Base-by-base conservation (phyloP, 352 stramenopile species). In the Aphanomyces euteiches region DNA sequence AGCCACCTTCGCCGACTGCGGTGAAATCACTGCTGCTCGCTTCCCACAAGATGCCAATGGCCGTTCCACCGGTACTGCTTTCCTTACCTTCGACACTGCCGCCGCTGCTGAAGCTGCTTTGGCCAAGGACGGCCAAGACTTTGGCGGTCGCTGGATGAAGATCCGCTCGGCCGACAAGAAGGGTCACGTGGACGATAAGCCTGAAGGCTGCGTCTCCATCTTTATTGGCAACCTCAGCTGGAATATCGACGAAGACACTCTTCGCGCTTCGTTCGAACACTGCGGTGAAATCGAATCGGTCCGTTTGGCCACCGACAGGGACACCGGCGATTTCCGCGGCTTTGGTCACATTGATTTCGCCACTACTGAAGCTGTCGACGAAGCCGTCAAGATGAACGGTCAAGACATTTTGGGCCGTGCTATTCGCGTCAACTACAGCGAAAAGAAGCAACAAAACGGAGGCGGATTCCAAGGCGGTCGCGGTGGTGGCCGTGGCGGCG, bases 201-300 rank as follows among this genome's bases (percentile, higher is more conserved):
- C 94, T 34, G 94, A 98, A 72, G 90, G 90, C 56, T 99, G 96
- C 79, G 88, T 85, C 0, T 99, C 95, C 41, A 83, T 99, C n/a
- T 99, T 99, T 79, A 90, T 99, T 53, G 97, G 96, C 39, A 99
- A 99, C 80, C 81, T 99, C 15, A 85, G 90, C 36, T 99, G 93
- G 91, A 87, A 99, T 66, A 87, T 99, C 43, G 92, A 98, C 48
- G 97, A 99, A 81, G 93, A 98, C 61, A 86, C 78, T 7, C 80
- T 99, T 38, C 83, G 90, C 66, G 73, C 96, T 66, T 79, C 82
- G 19, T 99, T 99, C 73, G 89, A 73, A 21, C 84, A 97, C 57
- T 99, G 95, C 81, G 97, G 96, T 72, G 91, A 98, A 73, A 98
- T 99, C 76, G 64, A 80, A n/a, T 87, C 81, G 72, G 93, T 98